phyloP scores from a whole-genome alignment of 2,329 filamentous ascomycete genomes.

The Microcera coccophila region DNA sequence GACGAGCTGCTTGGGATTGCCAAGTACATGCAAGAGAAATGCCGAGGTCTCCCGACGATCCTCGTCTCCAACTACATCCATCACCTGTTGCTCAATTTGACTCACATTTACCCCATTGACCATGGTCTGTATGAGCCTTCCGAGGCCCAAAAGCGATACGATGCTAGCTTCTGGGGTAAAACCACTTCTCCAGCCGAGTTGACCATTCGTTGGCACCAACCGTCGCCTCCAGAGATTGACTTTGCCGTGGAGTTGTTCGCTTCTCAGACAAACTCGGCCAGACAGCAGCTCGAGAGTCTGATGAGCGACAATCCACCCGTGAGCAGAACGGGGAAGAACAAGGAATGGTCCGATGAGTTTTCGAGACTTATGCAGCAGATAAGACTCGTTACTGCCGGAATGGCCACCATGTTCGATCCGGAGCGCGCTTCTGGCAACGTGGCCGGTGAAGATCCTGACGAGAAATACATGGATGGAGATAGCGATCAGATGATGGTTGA shows the following conservation, averaged over 20 bases:
- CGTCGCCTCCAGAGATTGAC: constrained; percentile 71
- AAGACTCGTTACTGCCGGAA: constrained; percentile 82
- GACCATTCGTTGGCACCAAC: constrained; percentile 87
- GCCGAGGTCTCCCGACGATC: constrained; percentile 87
- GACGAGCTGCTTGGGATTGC: constrained; percentile 87
- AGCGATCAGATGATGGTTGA: constrained; percentile 45
- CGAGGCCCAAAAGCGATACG: constrained; percentile 65
- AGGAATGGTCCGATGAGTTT: constrained; percentile 98
- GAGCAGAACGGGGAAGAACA: constrained; percentile 89
- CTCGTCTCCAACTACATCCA: constrained; percentile 98
- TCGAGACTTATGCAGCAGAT: constrained; percentile 84
- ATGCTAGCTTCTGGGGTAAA: constrained; percentile 79
- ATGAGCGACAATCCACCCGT: constrained; percentile 77
- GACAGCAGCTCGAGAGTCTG: constrained; percentile 70
- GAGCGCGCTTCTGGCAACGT: constrained; percentile 59
- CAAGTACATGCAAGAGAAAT: constrained; percentile 93
- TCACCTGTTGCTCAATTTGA: constrained; percentile 89
- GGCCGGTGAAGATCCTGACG: constrained; percentile 42
- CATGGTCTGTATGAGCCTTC: constrained; percentile 82
- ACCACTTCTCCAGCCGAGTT: constrained; percentile 70
- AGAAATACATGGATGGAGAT: constrained; percentile 54
- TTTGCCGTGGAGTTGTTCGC: constrained; percentile 90
- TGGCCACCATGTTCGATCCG: constrained; percentile 85
- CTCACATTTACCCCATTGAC: constrained; percentile 89
- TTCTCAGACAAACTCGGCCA: constrained; percentile 72